Evolutionary conservation across 1,284 basidiomycete genomes (phyloP).

Genomic region (Ustilago shanxiensis): DNA sequence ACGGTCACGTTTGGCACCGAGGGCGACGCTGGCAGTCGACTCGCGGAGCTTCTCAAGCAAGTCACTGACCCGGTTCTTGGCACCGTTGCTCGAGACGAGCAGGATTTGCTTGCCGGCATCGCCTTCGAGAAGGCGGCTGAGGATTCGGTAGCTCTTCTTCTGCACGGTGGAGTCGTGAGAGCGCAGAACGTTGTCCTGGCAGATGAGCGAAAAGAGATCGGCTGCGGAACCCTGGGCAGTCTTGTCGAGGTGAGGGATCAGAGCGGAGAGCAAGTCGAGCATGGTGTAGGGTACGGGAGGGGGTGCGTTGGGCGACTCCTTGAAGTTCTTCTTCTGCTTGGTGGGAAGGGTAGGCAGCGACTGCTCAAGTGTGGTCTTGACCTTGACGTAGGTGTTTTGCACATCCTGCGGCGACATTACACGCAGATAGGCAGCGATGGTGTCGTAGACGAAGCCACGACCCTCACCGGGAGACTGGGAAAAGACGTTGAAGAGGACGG

Average conservation of each 20-base stretch:
- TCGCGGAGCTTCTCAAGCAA: slow-evolving; percentile 60
- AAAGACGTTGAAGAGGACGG: slow-evolving; percentile 97
- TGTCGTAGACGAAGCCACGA: slow-evolving; percentile 87
- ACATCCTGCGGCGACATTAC: slow-evolving; percentile 78
- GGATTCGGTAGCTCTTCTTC: slow-evolving; percentile 92
- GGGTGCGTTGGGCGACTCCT: slow-evolving; percentile 44
- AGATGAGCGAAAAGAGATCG: slow-evolving; percentile 73
- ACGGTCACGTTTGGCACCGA: slow-evolving; percentile 89
- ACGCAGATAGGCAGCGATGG: slow-evolving; percentile 85
- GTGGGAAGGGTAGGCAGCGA: slow-evolving; percentile 74
- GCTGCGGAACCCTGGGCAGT: slow-evolving; percentile 43
- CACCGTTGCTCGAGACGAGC: slow-evolving; percentile 14
- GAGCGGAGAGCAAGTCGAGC: slow-evolving; percentile 87
- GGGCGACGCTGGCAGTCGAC: slow-evolving; percentile 74
- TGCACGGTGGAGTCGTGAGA: slow-evolving; percentile 82
- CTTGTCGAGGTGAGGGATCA: slow-evolving; percentile 76
- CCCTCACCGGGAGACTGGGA: slow-evolving; percentile 82
- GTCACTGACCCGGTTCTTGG: slow-evolving; percentile 42
- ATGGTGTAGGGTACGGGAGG: slow-evolving; percentile 79
- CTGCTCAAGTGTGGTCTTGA: slow-evolving; percentile 81
- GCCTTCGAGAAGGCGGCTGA: slow-evolving; percentile 75
- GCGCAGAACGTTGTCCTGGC: slow-evolving; percentile 74
- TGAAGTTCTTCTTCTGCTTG: slow-evolving; percentile 42
- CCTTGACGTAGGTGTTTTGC: slow-evolving; percentile 82
- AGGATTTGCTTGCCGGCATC: slow-evolving; percentile 51